Base-by-base conservation (phyloP, 1,284 basidiomycete genomes). In the Naganishia sp. region DNA sequence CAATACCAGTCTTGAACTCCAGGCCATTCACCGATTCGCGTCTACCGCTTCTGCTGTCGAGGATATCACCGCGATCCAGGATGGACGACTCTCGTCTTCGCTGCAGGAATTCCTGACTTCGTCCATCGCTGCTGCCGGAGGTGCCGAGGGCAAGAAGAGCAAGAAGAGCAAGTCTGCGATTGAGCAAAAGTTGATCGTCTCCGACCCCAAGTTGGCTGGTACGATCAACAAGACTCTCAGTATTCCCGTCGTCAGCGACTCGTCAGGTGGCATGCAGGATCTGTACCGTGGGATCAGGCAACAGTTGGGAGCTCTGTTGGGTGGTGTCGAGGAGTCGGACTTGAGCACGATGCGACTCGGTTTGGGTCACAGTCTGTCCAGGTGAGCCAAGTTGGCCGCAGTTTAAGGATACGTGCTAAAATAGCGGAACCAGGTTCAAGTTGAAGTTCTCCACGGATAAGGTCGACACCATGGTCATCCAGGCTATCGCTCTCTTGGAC, bases 401-500 rank as follows among this genome's bases (percentile, higher is more conserved):
- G 43, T 47, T 15, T 21, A 5, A 10, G 49, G 13, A 23, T 23
- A 21, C 6, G 21, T 50, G 21, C 13, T 25, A 13, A 21, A 50
- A 13, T 28, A 50, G 21, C 15, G 7, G 6, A 18, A 21, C 23
- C 70, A 94, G 94, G 69, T 99, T 95, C 84, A 99, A 99, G 85
- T 86, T 99, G 76, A 98, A 99, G 82, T 99, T 99, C 82, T 98
- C 94, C 21, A 94, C 95, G 6, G 95, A 99, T 84, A 98, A 98
- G 82, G 94, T 99, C 56, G 95, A 99, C 79, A 97, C 94, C 25
- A 99, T 99, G 96, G 90, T 99, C 68, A 90, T 99, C 41, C 96
- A 99, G 81, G 95, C 95, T 17, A 97, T 99, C 76, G 95, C 94
- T n/a, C 84, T 99, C 28, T 85, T 99, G 66, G 95, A 99, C 76